Percentiles rank a stretch among this genome's conserved stretches.
These are phyloP conservation scores for Epichloe coenophiala DNA, from an alignment of 2,329 filamentous ascomycete genomes.

Conservation along the genomic window DNA sequence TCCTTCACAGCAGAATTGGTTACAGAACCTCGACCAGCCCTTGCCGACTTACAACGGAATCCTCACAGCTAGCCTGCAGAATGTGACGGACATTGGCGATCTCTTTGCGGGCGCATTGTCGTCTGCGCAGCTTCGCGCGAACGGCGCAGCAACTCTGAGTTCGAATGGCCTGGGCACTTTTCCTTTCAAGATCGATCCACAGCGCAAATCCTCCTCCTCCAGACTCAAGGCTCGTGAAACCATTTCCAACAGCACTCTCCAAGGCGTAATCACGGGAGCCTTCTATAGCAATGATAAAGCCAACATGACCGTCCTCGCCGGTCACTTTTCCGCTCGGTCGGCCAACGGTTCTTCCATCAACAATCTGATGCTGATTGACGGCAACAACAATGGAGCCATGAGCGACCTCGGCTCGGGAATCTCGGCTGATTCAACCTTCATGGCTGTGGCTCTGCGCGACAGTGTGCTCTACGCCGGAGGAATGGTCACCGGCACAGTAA, in stretches of 20 bases:
- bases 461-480: constrained; percentile 74
- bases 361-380: constrained; percentile 75
- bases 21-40: constrained; percentile 59
- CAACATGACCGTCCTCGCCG: constrained; percentile 80
- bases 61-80: constrained; percentile 55
- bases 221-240: constrained; percentile 34
- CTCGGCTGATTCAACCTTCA: constrained; percentile 59
- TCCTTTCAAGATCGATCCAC: constrained; percentile 39
- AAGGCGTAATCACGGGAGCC: constrained; percentile 62
- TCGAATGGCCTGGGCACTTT: constrained; percentile 38
- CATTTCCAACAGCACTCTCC: constrained; percentile 27
- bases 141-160: constrained; percentile 56
- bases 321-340: constrained; percentile 64
- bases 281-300: constrained; percentile 58
- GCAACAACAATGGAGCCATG: constrained; percentile 50
- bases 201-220: constrained; percentile 14
- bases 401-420: constrained; percentile 57
- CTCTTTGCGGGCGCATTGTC: constrained; percentile 76
- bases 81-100: constrained; percentile 46
- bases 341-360: constrained; percentile 57
- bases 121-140: constrained; percentile 59
- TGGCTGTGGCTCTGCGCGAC: constrained; percentile 52
- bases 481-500: constrained; percentile 56
- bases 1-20: constrained; percentile 71
- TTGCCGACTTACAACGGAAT: constrained; percentile 57